phyloP scores from a whole-genome alignment of 1,284 basidiomycete genomes.

The Xerocomus minutiporus region DNA sequence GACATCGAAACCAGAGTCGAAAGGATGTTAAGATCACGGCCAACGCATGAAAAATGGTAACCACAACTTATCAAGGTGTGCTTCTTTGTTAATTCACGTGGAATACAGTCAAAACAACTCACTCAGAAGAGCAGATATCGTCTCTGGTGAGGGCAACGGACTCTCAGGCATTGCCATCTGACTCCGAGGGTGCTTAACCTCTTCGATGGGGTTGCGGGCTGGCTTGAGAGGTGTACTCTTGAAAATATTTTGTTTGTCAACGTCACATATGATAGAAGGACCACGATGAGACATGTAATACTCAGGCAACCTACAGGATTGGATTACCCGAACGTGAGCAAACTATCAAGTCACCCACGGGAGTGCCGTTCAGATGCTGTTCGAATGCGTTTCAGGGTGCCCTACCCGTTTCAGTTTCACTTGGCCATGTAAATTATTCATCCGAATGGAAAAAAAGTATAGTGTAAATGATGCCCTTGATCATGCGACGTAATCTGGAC shows the following conservation, averaged over 20 bases:
- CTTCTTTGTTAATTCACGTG: not conserved
- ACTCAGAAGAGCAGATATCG: conserved; percentile 19
- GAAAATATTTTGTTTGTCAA: not conserved
- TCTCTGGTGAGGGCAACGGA: conserved; percentile 3
- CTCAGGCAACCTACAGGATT: not conserved
- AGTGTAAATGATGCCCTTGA: not conserved
- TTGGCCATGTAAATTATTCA: not conserved
- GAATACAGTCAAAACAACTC: not conserved
- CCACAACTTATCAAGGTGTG: conserved; percentile 12
- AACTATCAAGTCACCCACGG: not conserved
- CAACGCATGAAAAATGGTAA: conserved; percentile 18
- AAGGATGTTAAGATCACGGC: conserved; percentile 21
- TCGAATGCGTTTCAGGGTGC: not conserved
- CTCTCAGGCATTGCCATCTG: conserved; percentile 8
- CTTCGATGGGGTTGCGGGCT: not conserved
- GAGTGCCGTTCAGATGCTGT: not conserved
- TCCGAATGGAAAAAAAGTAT: not conserved
- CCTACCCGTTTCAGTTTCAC: not conserved
- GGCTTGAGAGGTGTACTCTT: not conserved
- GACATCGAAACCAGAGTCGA: conserved; percentile 28
- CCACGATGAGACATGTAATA: not conserved
- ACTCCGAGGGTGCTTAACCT: not conserved
- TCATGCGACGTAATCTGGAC: too few relatives aligned
- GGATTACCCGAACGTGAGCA: not conserved
- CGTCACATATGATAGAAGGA: not conserved